Conservation (phyloP, 108 stramenopile genomes). For the Discostella stelligeroides region DNA sequence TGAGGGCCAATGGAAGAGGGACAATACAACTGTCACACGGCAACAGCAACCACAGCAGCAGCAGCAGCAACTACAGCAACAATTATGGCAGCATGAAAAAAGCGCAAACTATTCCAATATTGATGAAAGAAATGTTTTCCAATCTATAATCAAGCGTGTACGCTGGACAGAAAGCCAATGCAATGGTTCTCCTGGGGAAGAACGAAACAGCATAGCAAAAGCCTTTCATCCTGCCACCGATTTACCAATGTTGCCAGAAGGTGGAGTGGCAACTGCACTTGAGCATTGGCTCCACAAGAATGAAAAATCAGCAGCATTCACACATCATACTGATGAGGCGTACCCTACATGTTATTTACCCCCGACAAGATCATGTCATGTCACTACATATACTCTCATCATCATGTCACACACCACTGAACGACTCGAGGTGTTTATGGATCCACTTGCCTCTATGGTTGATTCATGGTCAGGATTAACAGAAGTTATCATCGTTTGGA, state of each 20-base stretch:
- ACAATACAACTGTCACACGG: neutral
- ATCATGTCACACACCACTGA: slow-evolving; percentile 59
- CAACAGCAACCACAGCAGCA: no score
- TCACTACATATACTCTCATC: slow-evolving; percentile 49
- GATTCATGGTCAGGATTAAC: slow-evolving; percentile 47
- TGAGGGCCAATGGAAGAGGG: slow-evolving; percentile 10
- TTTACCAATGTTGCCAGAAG: slow-evolving; percentile 43
- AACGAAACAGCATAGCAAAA: slow-evolving; percentile 34
- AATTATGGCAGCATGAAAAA: neutral
- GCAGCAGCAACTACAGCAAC: no score
- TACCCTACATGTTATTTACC: slow-evolving; percentile 55
- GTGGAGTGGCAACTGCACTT: slow-evolving; percentile 47
- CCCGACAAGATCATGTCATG: slow-evolving; percentile 46
- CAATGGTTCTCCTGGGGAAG: slow-evolving; percentile 20
- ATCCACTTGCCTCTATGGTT: slow-evolving; percentile 39
- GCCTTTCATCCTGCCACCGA: slow-evolving; percentile 31
- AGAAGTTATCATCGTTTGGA: slow-evolving; percentile 88
- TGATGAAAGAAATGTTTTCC: slow-evolving; percentile 37
- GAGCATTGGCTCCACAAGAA: slow-evolving; percentile 40
- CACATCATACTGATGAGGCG: neutral
- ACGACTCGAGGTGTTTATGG: slow-evolving; percentile 49
- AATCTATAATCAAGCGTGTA: slow-evolving; percentile 47
- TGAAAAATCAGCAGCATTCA: neutral
- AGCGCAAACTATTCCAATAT: slow-evolving; percentile 5
- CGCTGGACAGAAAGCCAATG: slow-evolving; percentile 39